Percentiles rank a stretch among this genome's conserved stretches.
Evolutionary conservation across 495 filamentous ascomycete genomes (phyloP).

Genomic region (Daldinia concentrica): DNA sequence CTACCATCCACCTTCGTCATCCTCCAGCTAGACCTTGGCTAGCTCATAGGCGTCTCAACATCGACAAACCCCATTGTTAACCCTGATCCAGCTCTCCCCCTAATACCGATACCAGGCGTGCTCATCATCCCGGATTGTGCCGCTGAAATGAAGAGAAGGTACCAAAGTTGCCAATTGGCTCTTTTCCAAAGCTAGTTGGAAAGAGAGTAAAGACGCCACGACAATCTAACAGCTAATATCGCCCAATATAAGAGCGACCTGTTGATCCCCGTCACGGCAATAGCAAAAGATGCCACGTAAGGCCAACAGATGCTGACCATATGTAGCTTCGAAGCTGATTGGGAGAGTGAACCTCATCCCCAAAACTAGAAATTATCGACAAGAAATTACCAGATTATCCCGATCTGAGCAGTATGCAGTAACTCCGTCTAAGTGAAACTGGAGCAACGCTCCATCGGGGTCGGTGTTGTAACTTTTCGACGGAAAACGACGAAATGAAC

Average conservation of each 20-base stretch:
- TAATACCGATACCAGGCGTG: constrained; percentile 40
- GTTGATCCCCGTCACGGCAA: constrained; percentile 13
- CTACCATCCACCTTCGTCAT: constrained; percentile 15
- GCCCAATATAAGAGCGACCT: not conserved
- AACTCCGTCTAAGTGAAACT: constrained; percentile 11
- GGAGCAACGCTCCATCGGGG: constrained; percentile 17
- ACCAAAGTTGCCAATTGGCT: constrained; percentile 38
- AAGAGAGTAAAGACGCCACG: constrained; percentile 10
- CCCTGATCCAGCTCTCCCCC: constrained; percentile 7
- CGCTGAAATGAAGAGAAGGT: constrained; percentile 41
- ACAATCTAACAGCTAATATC: constrained; percentile 18
- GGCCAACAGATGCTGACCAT: not conserved
- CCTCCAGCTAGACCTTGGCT: constrained; percentile 34
- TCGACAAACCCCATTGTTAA: not conserved
- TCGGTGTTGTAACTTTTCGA: constrained; percentile 17
- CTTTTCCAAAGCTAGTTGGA: constrained; percentile 24
- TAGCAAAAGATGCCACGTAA: not conserved
- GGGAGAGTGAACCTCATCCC: not conserved
- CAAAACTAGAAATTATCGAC: constrained; percentile 48
- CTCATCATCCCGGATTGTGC: constrained; percentile 42
- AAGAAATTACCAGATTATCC: constrained; percentile 49
- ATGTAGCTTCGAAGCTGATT: not conserved
- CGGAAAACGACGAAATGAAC: constrained; percentile 17
- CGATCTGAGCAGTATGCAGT: constrained; percentile 31
- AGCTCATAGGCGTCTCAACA: constrained; percentile 25